These are phyloP conservation scores for Podaxis sp. DNA, from an alignment of 768 basidiomycete genomes.

Conservation along the genomic window DNA sequence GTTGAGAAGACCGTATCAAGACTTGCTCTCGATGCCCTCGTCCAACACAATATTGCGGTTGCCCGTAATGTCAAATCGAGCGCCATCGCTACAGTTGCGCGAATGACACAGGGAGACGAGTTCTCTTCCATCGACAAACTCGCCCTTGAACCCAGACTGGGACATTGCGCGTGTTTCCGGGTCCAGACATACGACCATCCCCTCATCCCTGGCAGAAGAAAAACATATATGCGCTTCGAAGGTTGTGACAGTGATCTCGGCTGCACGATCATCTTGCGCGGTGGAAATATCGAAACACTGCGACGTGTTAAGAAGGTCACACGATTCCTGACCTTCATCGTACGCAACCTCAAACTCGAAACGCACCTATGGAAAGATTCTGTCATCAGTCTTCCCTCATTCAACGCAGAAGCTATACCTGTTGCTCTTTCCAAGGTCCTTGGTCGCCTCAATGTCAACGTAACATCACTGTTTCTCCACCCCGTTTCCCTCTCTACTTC, in stretches of 20 bases:
- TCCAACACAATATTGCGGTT: conserved; percentile 84
- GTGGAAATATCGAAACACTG: conserved; percentile 79
- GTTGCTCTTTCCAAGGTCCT: conserved; percentile 28
- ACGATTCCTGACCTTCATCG: conserved; percentile 88
- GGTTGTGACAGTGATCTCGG: conserved; percentile 92
- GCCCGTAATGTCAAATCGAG: conserved; percentile 87
- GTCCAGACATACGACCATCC: conserved; percentile 95
- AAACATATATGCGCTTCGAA: conserved; percentile 98
- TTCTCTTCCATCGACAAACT: conserved; percentile 96
- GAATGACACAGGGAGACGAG: conserved; percentile 93
- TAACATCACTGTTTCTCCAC: conserved; percentile 19
- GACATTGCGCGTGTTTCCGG: conserved; percentile 82
- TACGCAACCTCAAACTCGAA: conserved; percentile 91
- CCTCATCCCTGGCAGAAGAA: conserved; percentile 90
- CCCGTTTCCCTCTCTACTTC: conserved; percentile 18
- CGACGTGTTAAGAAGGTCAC: conserved; percentile 90
- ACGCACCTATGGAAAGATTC: conserved; percentile 93
- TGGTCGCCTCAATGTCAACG: conserved; percentile 26
- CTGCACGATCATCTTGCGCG: conserved; percentile 90
- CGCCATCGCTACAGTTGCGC: conserved; percentile 83
- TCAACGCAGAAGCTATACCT: conserved; percentile 68
- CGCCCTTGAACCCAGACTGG: conserved; percentile 84
- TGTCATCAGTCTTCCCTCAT: conserved; percentile 69
- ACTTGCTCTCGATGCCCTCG: conserved; percentile 83
- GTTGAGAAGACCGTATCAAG: conserved; percentile 91